Base-by-base conservation (phyloP, 2,329 filamentous ascomycete genomes). In the Fusarium odoratissimum region DNA sequence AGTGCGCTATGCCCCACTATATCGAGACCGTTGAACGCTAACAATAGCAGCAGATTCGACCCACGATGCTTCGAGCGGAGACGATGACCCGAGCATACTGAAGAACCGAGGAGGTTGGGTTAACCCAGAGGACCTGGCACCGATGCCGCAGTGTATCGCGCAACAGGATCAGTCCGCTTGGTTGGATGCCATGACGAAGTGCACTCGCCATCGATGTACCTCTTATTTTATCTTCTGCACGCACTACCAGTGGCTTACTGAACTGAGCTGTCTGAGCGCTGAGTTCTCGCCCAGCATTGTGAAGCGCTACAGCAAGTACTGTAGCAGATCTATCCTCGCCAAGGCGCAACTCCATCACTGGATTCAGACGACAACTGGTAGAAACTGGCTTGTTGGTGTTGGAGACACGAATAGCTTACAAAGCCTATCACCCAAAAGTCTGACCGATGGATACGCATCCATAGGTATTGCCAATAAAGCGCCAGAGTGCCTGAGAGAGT, bases 141-240 rank as follows among this genome's bases (percentile, higher is more conserved):
- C 72, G 1, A 74, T 69, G 72, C 71, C 72, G 2, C 72, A 74
- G 30, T 74, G 68, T 21, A 61, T 74, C 31, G 46, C 58, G 2
- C 67, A 74, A 16, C 71, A 74, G 16, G 60, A 74, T 25, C 56
- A 48, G 8, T 35, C 49, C 2, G 21, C 35, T 23, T 74, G 71
- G 71, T 25, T 74, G 5, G 44, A n/a, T 21, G 21, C 54, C 16
- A 74, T 74, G 71, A 69, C 60, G 6, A 49, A 33, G 33, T 74
- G 71, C 14, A 74, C 71, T 30, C 23, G 19, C 11, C 44, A 56
- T 31, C 60, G 64, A 23, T 74, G 71, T 42, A 74, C 63, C 13
- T 58, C 72, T 12, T 8, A 69, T 2, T 72, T 74, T 21, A 42
- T 52, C 23, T 55, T 74, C 30, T 74, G 71, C 6, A 74, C 67